A percentile compares a stretch with the other conserved stretches of the same genome.
Evolutionary conservation across 176 grass and related monocot species (phyloP).

Genomic region (Urochloa ruziziensis): DNA sequence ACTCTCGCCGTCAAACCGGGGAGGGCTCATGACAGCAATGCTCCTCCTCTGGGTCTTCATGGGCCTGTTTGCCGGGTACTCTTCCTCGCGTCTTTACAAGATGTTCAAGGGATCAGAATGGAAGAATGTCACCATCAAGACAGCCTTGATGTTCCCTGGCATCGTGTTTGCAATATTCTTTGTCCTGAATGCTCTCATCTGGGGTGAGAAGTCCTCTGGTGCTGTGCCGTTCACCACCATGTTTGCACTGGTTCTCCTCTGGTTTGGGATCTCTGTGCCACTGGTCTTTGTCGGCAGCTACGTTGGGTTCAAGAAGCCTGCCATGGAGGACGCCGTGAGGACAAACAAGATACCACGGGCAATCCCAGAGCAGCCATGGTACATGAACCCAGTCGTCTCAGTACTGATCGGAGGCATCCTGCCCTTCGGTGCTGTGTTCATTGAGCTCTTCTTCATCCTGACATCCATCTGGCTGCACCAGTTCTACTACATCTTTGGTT

Average conservation of each 20-base stretch:
- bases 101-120: slow-evolving; percentile 78
- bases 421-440: slow-evolving; percentile 91
- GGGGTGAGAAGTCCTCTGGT: slow-evolving; percentile 83
- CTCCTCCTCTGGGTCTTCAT: slow-evolving; percentile 88
- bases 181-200: slow-evolving; percentile 74
- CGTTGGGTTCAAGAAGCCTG: slow-evolving; percentile 71
- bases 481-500: slow-evolving; percentile 97
- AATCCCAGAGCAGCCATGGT: slow-evolving; percentile 84
- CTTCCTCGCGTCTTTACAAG: slow-evolving; percentile 70
- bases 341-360: slow-evolving; percentile 85
- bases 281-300: slow-evolving; percentile 81
- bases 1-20: slow-evolving; percentile 75
- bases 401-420: slow-evolving; percentile 88
- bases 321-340: slow-evolving; percentile 69
- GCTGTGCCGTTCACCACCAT: slow-evolving; percentile 95
- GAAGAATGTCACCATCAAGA: slow-evolving; percentile 75
- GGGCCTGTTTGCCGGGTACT: slow-evolving; percentile 80
- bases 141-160: slow-evolving; percentile 70
- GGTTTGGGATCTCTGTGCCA: slow-evolving; percentile 85
- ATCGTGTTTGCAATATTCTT: slow-evolving; percentile 72
- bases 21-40: slow-evolving; percentile 83
- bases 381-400: slow-evolving; percentile 77
- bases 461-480: slow-evolving; percentile 93
- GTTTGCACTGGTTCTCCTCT: slow-evolving; percentile 84
- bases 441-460: slow-evolving; percentile 97